phyloP scores from a whole-genome alignment of 352 stramenopile species.

The Elongisporangium prolatum region DNA sequence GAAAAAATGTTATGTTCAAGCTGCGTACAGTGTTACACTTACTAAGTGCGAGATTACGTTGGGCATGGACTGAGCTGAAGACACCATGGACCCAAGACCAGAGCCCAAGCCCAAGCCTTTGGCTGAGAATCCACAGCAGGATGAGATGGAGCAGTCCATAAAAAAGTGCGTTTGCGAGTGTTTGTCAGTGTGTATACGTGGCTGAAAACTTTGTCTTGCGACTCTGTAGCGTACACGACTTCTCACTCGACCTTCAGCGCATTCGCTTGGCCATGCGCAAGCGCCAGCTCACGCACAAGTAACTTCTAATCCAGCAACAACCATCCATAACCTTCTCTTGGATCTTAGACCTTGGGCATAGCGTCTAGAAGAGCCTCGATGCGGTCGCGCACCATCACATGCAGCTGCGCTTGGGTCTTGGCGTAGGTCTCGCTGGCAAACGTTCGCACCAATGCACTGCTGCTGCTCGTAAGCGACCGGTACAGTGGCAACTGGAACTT shows the following conservation, averaged over 20 bases:
- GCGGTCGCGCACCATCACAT: conserved; percentile 76
- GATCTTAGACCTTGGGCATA: conserved; percentile 10
- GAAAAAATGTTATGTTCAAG: neutral
- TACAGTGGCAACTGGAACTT: conserved; percentile 80
- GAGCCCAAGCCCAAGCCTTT: neutral
- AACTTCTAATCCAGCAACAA: neutral
- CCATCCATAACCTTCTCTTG: neutral
- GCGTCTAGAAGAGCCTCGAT: conserved; percentile 45
- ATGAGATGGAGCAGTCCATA: conserved; percentile 1
- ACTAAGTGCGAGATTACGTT: neutral
- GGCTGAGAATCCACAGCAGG: neutral
- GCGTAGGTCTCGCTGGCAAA: conserved; percentile 46
- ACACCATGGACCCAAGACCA: neutral
- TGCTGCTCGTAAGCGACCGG: conserved; percentile 42
- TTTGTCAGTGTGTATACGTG: neutral
- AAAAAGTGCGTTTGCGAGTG: neutral
- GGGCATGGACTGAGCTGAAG: neutral
- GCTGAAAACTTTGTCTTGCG: neutral
- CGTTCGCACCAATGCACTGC: conserved; percentile 26
- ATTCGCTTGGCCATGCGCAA: conserved; percentile 21
- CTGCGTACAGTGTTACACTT: neutral
- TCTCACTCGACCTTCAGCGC: conserved; percentile 28
- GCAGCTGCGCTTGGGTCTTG: conserved; percentile 38
- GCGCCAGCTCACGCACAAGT: neutral
- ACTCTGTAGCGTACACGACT: conserved; percentile 22